Base-by-base conservation (phyloP, 1,284 basidiomycete species). In the Apiotrichum sp. region DNA sequence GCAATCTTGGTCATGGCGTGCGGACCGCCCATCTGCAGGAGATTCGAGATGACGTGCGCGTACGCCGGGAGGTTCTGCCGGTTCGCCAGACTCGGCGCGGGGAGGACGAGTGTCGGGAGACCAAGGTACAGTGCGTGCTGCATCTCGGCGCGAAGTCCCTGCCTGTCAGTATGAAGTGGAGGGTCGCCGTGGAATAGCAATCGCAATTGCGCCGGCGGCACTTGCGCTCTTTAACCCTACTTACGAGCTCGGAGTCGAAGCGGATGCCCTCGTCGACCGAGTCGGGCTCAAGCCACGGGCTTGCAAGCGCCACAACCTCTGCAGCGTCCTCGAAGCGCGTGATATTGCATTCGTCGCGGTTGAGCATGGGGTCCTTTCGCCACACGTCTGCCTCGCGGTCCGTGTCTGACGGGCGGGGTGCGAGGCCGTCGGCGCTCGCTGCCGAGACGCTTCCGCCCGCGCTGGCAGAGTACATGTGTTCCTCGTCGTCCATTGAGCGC, bases 281-380 rank as follows among this genome's bases (percentile, higher is more conserved):
- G 77, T 99, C 96, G 42, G 98, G 81, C 73, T 97, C 91, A 10
- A 99, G 80, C 96, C 96, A 99, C 57, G 90, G 88, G 13, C 92
- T 91, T 8, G 88, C 81, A 67, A 96, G 81, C 3, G 82, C 87
- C 16, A 89, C 82, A 22, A 90, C 79, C 38, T 82, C 82, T 57
- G 89, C 86, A 2, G 88, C 86, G 72, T 98, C 93, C 72, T 95
- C 92, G 87, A 95, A 79, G 57, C 87, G 80, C 8, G 87, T 88
- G 48, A 98, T 82, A 57, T 89, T 96, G 58, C 97, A 86, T 76
- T 98, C 96, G 54, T 89, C 87, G 40, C 82, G 78, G 67, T 82
- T 74, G 74, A 97, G 93, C 34, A 80, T 83, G 22, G 91, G 92
- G 22, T 84, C 83, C 52, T 83, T 80, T 65, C 95, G 83, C 96